Evolutionary conservation across 164 flowering plant species (phyloP), one percentile per base, ranked within the genome.

Genomic region (Brasenia schreberi): DNA sequence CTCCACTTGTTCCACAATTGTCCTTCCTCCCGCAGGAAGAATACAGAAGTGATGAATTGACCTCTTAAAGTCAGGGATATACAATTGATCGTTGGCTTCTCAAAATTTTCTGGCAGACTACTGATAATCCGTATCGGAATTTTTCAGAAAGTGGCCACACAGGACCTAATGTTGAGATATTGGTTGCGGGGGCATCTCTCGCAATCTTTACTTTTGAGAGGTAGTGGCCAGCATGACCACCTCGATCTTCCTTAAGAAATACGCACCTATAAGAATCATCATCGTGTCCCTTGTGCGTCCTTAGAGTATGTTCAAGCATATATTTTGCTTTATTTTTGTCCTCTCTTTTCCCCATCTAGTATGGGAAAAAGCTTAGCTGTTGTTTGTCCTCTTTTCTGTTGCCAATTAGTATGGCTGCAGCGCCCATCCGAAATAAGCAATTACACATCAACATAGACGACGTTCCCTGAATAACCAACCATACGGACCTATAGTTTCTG

Each of bases 401-500:
- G 10, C 82, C 77, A 56, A 82, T 39, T 17, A 82, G 65, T 9
- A 78, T 64, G 17, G 85, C 81, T 0, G 76, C 77, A 1, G 81
- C 87, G 0, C 85, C 83, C 78, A 78, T 72, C 7, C 91, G 77
- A 19, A 88, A 88, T 14, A 88, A 65, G 7, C 74, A 67, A 77
- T 86, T 86, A 39, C 83, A 62, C 18, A 88, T 42, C 7, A 85
- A 79, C 92, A 82, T 88, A 43, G 96, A 85, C 72, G 17, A 12
- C 39, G 5, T 66, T 66, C 4, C 93, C 90, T 0, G 0, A 0
- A 58, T 87, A 87, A 0, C 76, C 81, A 87, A 0, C 76, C 81
- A 42, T 65, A 74, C 1, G 87, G 72, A 19, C 76, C 69, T 3
- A 81, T 64, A 4, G 80, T 73, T 74, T 87, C 93, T 79, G 75